phyloP scores from a whole-genome alignment of 2,329 filamentous ascomycete genomes.

The Aspergillus novofumigatus region DNA sequence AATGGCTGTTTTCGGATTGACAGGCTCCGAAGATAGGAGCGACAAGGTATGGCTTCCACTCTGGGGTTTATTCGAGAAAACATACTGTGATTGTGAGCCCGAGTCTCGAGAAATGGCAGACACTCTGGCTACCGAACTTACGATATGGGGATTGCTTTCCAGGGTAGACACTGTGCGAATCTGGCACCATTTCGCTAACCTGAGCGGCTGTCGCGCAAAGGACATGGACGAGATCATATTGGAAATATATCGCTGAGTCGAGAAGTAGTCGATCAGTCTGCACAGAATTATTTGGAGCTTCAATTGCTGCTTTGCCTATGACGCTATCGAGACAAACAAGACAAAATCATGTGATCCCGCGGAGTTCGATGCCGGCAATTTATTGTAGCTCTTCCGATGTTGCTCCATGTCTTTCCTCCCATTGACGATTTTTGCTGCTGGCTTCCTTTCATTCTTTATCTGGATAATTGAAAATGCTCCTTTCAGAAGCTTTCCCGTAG shows the following conservation, averaged over 20 bases:
- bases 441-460: background rate
- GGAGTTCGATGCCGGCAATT: slow-evolving; percentile 11
- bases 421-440: background rate
- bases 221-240: slow-evolving; percentile 24
- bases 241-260: background rate
- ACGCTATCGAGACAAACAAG: slow-evolving; percentile 21
- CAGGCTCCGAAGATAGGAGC: slow-evolving; percentile 53
- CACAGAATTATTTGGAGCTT: background rate
- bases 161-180: slow-evolving; percentile 35
- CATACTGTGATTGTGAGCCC: slow-evolving; percentile 41
- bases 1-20: slow-evolving; percentile 51
- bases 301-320: slow-evolving; percentile 6
- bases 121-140: slow-evolving; percentile 19
- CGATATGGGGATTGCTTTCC: slow-evolving; percentile 37
- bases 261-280: background rate
- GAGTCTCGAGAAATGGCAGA: slow-evolving; percentile 4
- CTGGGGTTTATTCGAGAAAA: slow-evolving; percentile 42
- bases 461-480: background rate
- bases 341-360: slow-evolving; percentile 29
- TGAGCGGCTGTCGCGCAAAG: slow-evolving; percentile 17
- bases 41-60: slow-evolving; percentile 47
- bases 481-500: background rate
- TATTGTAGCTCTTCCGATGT: background rate
- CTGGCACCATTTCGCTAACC: slow-evolving; percentile 19
- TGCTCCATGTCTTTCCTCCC: background rate